phyloP scores from a whole-genome alignment of 129 eudicot species.

The Tagetes patula region DNA sequence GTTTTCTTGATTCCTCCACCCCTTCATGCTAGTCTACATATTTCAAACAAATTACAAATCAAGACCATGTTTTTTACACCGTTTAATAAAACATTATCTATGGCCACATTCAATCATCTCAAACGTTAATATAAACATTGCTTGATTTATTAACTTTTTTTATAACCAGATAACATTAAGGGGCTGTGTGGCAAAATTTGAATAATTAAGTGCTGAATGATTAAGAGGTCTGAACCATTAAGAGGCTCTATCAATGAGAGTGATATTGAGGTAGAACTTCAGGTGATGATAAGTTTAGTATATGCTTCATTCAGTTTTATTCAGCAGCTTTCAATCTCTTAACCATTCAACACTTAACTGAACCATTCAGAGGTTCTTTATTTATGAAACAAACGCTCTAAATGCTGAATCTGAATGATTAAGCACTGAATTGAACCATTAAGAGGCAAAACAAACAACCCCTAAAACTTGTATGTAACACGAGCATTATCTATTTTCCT shows the following conservation, averaged over 20 bases:
- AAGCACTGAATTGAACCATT: not conserved
- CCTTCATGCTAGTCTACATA: slow-evolving; percentile 68
- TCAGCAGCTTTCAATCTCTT: no score
- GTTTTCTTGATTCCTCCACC: slow-evolving; percentile 50
- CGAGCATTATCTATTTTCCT: slow-evolving; percentile 7
- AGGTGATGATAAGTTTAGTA: no score
- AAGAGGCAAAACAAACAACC: not conserved
- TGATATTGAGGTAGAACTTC: no score
- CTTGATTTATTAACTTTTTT: not conserved
- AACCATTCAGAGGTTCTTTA: no score
- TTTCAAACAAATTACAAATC: slow-evolving; percentile 19
- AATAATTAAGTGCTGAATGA: no score
- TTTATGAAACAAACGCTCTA: no score
- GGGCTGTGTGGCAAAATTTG: no score
- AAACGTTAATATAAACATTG: not conserved
- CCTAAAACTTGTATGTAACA: not conserved
- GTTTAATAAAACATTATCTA: slow-evolving; percentile 1
- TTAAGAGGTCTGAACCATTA: no score
- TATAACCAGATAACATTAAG: not conserved
- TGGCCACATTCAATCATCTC: slow-evolving; percentile 1
- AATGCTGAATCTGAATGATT: no score
- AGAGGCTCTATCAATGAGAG: no score
- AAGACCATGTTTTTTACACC: slow-evolving; percentile 5
- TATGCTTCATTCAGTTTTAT: no score
- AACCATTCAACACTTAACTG: no score